Percentiles rank a stretch among this genome's conserved stretches.
phyloP scores from a whole-genome alignment of 495 filamentous ascomycete genomes.

The Penicillium angulare region DNA sequence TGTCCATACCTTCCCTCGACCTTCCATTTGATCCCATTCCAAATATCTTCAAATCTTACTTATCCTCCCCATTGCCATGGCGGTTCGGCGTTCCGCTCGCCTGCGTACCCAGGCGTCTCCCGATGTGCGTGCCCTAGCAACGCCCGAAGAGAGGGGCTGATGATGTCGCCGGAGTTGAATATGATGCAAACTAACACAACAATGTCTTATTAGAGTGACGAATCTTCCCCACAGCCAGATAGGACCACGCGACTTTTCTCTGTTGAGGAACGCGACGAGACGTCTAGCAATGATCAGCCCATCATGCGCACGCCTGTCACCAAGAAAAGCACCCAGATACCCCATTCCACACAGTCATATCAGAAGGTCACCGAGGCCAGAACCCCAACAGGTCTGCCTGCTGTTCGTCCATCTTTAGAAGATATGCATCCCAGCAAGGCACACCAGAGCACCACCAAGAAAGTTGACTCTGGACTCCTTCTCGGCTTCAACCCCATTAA shows the following conservation, averaged over 20 bases:
- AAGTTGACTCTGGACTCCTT: constrained; percentile 63
- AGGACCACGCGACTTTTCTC: constrained; percentile 23
- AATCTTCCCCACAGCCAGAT: constrained; percentile 14
- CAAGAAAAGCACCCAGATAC: constrained; percentile 20
- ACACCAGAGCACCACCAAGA: constrained; percentile 66
- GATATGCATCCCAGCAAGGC: constrained; percentile 81
- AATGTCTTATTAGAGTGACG: constrained; percentile 1
- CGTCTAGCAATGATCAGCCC: constrained; percentile 10
- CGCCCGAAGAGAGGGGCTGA: constrained; percentile 12
- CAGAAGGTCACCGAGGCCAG: constrained; percentile 37
- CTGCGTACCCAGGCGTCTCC: constrained; percentile 30
- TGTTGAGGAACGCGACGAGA: constrained; percentile 43
- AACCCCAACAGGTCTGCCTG: constrained; percentile 43
- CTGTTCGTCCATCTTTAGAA: constrained; percentile 50
- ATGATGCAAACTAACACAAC: constrained; percentile 3
- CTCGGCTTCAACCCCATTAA: constrained; percentile 67
- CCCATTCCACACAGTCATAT: constrained; percentile 10
- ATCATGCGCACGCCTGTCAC: constrained; percentile 19
- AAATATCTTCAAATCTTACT: too few relatives aligned
- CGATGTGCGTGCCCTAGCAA: constrained; percentile 30
- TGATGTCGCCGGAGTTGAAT: not conserved
- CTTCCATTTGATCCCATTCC: not conserved
- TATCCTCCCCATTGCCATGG: too few relatives aligned
- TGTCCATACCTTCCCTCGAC: not conserved
- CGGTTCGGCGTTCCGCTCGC: constrained; percentile 42